These are phyloP conservation scores for Raphidocelis subcapitata DNA, from an alignment of 139 green algal species.

Conservation along the genomic window DNA sequence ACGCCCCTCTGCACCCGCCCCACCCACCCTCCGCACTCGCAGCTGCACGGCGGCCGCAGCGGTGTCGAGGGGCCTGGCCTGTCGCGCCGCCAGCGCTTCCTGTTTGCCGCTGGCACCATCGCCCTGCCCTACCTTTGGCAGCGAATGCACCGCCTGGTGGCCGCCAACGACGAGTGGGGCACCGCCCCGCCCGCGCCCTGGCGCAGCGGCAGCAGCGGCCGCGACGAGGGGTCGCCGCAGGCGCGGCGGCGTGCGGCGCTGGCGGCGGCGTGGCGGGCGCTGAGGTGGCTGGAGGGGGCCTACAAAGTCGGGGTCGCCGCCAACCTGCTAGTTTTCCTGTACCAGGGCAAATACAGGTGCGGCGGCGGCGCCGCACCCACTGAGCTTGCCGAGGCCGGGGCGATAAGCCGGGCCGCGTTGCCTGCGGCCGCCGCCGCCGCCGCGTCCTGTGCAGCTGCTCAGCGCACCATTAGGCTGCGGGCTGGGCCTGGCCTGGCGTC, in stretches of 20 bases:
- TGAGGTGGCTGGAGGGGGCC: constrained; percentile 22
- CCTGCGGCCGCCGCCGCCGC: not conserved
- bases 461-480: not conserved
- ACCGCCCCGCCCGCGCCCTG: no score
- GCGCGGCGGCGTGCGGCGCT: no score
- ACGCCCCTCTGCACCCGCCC: not conserved
- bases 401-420: not conserved
- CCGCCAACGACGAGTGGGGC: no score
- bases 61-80: constrained; percentile 73
- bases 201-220: no score
- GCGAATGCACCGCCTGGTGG: constrained; percentile 35
- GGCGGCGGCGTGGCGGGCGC: not conserved
- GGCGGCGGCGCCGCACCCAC: not conserved
- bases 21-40: not conserved
- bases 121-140: constrained; percentile 67
- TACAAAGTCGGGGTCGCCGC: constrained; percentile 43
- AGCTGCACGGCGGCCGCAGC: constrained; percentile 34
- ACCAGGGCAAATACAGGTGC: constrained; percentile 70
- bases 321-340: constrained; percentile 74
- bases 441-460: not conserved
- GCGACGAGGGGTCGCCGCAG: no score
- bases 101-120: constrained; percentile 54
- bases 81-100: constrained; percentile 40
- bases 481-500: not conserved
- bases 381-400: no score